A percentile compares a stretch with the other conserved stretches of the same genome.
Evolutionary conservation across 371 early-diverging fungal species (phyloP).

Genomic region (Mucor saturninus): DNA sequence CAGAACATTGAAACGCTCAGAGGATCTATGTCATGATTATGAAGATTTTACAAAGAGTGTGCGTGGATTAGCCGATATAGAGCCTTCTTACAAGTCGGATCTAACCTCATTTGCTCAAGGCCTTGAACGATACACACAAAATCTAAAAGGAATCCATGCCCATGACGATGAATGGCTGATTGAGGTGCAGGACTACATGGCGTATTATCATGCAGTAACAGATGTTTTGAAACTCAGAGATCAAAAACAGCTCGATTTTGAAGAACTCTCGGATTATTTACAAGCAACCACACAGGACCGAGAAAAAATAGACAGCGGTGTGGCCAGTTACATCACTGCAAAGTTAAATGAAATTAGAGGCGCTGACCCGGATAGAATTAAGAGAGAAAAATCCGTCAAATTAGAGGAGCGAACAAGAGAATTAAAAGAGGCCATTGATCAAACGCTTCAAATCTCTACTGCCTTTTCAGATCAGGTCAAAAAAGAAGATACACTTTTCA

Average conservation of each 20-base stretch:
- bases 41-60: constrained; percentile 78
- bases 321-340: constrained; percentile 78
- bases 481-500: constrained; percentile 83
- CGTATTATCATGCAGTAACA: constrained; percentile 86
- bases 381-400: constrained; percentile 75
- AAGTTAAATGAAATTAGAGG: constrained; percentile 91
- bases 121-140: constrained; percentile 61
- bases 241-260: constrained; percentile 93
- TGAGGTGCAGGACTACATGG: constrained; percentile 84
- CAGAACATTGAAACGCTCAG: constrained; percentile 78
- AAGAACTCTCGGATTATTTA: constrained; percentile 82
- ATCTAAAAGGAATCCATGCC: constrained; percentile 61
- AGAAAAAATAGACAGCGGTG: constrained; percentile 58
- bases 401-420: constrained; percentile 78
- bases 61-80: constrained; percentile 78
- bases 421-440: constrained; percentile 83
- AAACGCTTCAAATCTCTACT: constrained; percentile 68
- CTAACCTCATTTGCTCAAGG: constrained; percentile 70
- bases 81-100: constrained; percentile 74
- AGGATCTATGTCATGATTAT: constrained; percentile 80
- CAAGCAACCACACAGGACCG: constrained; percentile 67
- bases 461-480: constrained; percentile 81
- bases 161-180: constrained; percentile 76
- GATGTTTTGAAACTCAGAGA: constrained; percentile 84
- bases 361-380: constrained; percentile 81